A percentile compares a stretch with the other conserved stretches of the same genome.
Conservation (phyloP, 2,329 filamentous ascomycete genomes). For the Nannizziopsis arthrosporioides region DNA sequence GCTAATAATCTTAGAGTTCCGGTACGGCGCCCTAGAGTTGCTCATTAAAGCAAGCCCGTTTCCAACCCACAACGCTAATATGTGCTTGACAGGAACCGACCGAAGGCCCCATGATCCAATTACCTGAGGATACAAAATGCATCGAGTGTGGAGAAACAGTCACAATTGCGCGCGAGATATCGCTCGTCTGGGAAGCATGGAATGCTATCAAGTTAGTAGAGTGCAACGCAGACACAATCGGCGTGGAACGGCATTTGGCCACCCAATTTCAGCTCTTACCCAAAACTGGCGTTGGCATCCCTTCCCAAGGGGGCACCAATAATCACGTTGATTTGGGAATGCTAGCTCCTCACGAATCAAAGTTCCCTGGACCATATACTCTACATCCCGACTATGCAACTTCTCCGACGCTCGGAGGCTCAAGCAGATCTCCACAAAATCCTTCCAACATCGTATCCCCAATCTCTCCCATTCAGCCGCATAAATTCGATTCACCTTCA, state of each 20-base stretch:
- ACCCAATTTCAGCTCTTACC: slow-evolving; percentile 12
- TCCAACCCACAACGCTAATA: background rate
- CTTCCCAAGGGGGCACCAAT: background rate
- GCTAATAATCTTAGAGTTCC: slow-evolving; percentile 21
- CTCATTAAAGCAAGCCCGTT: background rate
- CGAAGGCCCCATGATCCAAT: slow-evolving; percentile 10
- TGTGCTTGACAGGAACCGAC: slow-evolving; percentile 9
- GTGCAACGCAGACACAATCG: slow-evolving; percentile 29
- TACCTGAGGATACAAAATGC: slow-evolving; percentile 24
- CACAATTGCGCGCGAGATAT: slow-evolving; percentile 30
- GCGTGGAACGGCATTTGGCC: slow-evolving; percentile 30
- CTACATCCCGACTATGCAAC: background rate
- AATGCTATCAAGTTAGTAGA: slow-evolving; percentile 29
- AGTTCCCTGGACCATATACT: background rate
- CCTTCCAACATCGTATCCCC: slow-evolving; percentile 11
- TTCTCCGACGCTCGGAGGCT: slow-evolving; percentile 6
- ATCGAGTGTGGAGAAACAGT: slow-evolving; percentile 25
- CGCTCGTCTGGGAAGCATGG: slow-evolving; percentile 27
- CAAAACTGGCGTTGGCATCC: slow-evolving; percentile 1
- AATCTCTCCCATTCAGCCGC: slow-evolving; percentile 7
- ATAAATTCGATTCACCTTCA: slow-evolving; percentile 5
- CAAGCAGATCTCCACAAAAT: slow-evolving; percentile 1
- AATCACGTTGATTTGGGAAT: slow-evolving; percentile 1
- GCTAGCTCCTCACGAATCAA: slow-evolving; percentile 1
- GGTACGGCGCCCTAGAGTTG: slow-evolving; percentile 17